phyloP scores from a whole-genome alignment of 169 alveolate genomes.

The Eimeria sp. region DNA sequence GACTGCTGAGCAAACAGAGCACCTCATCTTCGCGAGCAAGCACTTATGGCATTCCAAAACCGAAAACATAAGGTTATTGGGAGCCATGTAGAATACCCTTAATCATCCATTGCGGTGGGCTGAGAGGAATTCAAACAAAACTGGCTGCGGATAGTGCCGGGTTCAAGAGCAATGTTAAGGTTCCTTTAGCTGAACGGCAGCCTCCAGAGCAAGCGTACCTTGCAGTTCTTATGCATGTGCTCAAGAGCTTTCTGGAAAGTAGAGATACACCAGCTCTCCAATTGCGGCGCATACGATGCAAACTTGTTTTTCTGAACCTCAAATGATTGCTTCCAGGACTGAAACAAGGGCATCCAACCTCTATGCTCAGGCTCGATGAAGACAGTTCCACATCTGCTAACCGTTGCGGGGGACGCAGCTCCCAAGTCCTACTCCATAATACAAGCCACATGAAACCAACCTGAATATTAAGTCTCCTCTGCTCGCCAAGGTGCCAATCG shows the following conservation, averaged over 20 bases:
- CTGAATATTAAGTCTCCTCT: neutral
- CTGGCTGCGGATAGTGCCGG: neutral
- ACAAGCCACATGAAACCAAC: neutral
- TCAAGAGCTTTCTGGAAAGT: constrained; percentile 80
- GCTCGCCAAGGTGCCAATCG: neutral
- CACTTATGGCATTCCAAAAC: neutral
- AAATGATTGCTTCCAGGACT: constrained; percentile 91
- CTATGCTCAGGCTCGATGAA: constrained; percentile 92
- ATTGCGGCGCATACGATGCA: constrained; percentile 82
- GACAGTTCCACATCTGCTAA: constrained; percentile 94
- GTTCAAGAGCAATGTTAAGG: neutral
- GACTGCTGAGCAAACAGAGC: constrained; percentile 24
- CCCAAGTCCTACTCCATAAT: constrained; percentile 92
- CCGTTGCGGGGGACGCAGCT: constrained; percentile 96
- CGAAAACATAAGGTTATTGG: neutral
- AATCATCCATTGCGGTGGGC: neutral
- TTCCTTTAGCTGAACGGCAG: neutral
- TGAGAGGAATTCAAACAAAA: neutral
- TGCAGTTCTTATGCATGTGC: constrained; percentile 80
- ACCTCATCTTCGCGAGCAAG: neutral
- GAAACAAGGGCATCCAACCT: constrained; percentile 95
- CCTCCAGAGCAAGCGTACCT: constrained; percentile 45
- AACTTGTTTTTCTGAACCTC: constrained; percentile 26
- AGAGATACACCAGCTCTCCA: constrained; percentile 67
- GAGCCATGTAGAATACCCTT: neutral